Base-by-base conservation (phyloP, 176 grass and related monocot genomes). In the Rhynchospora pubera region DNA sequence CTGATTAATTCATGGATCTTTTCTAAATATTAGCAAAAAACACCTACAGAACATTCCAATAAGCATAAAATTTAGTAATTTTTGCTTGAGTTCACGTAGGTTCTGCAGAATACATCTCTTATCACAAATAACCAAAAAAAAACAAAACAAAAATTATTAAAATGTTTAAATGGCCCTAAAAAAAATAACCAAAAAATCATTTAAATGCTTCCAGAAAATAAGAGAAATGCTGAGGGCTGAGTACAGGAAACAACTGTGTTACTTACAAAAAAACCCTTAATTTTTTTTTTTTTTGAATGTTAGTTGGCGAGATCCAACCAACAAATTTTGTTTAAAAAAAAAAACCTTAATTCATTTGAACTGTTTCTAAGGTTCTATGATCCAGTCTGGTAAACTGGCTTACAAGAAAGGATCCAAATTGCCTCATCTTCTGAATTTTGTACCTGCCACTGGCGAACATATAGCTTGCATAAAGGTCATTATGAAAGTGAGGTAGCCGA, bases 401-500 rank as follows among this genome's bases (percentile, higher is more conserved):
- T 61, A 28, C 34, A 63, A 14, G 10, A 34, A 39, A 18, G 21
- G 34, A 81, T 43, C 43, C 22, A 63, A 65, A 39, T 30, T 47
- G 60, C 9, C 57, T 81, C 11, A 21, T 46, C 60, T 47, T 81
- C 45, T 81, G 44, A 65, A 44, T 14, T 8, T 5, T 5, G 0
- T 79, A 79, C 77, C 77, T 59, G 77, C 77, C 42, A 79, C 62
- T 16, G 94, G 94, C 67, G 91, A 97, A 75, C 86, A 88, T 89
- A 93, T 82, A 45, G 94, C 87, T 85, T 97, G 92, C 21, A 97
- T 57, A 88, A 97, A 97, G 83, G 88, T 97, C 86, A 90, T 89
- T 85, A 88, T 66, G 57, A 97, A 97, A 30, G 91, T 97, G 69
- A 97, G 91, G 85, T 97, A 97, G 67, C 94, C 94, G 46, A 97